phyloP scores from a whole-genome alignment of 805 yeast species.

The Starmera dryadoides region DNA sequence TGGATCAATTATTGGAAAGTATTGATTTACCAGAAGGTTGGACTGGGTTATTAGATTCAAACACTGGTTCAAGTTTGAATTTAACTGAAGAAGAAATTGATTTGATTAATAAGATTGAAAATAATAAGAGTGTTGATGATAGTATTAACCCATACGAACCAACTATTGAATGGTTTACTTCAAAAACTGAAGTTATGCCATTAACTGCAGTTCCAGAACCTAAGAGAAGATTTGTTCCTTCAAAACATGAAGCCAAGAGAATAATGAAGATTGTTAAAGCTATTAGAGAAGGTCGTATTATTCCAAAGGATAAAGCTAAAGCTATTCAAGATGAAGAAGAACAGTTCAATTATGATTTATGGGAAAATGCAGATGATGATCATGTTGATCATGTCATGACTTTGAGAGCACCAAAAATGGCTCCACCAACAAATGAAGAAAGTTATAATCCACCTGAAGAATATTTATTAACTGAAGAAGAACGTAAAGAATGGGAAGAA shows the following conservation, averaged over 20 bases:
- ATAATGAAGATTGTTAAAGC: constrained; percentile 96
- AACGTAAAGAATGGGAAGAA: constrained; percentile 61
- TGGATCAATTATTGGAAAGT: constrained; percentile 80
- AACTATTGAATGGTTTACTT: constrained; percentile 91
- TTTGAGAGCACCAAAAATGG: constrained; percentile 87
- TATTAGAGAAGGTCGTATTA: constrained; percentile 90
- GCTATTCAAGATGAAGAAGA: constrained; percentile 43
- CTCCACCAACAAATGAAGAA: constrained; percentile 96
- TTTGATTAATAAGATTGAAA: constrained; percentile 77
- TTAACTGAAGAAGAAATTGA: constrained; percentile 84
- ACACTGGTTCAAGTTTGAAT: constrained; percentile 81
- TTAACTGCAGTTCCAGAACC: constrained; percentile 94
- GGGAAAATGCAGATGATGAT: constrained; percentile 68
- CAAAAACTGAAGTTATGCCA: constrained; percentile 82
- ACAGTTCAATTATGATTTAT: constrained; percentile 63
- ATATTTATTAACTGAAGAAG: constrained; percentile 76
- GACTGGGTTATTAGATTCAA: constrained; percentile 92
- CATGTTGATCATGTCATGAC: constrained; percentile 78
- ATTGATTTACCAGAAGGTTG: constrained; percentile 97
- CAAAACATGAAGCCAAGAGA: constrained; percentile 93
- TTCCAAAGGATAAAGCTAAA: constrained; percentile 58
- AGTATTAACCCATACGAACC: constrained; percentile 85
- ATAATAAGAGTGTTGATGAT: constrained; percentile 78
- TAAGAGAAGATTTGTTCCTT: constrained; percentile 92
- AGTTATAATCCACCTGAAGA: constrained; percentile 97